phyloP scores from a whole-genome alignment of 2,329 filamentous ascomycete species.

The Stromatinia cepivora region DNA sequence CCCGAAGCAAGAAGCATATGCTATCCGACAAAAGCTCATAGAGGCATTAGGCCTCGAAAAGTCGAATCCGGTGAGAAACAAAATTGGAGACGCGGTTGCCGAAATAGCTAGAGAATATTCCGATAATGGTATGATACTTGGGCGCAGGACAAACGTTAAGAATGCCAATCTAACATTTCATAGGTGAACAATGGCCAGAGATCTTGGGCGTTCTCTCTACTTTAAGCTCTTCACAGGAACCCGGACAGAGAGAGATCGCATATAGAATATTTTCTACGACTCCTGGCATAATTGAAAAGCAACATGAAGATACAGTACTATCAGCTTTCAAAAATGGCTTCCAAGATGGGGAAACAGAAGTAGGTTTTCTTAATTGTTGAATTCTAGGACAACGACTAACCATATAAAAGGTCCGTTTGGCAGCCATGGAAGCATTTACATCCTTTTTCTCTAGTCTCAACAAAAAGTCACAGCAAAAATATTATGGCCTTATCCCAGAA shows the following conservation, averaged over 20 bases:
- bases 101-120: constrained; percentile 94
- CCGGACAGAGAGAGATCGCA: constrained; percentile 84
- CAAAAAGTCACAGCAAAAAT: constrained; percentile 87
- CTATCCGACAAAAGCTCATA: constrained; percentile 82
- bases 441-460: constrained; percentile 89
- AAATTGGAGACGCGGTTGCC: constrained; percentile 95
- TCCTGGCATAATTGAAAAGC: constrained; percentile 91
- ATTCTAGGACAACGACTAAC: constrained; percentile 18
- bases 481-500: constrained; percentile 82
- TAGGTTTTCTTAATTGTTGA: constrained; percentile 45
- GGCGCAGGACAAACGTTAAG: not conserved
- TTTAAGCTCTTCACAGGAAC: constrained; percentile 81
- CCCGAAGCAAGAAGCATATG: constrained; percentile 67
- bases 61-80: constrained; percentile 78
- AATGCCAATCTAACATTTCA: constrained; percentile 26
- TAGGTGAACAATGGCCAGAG: constrained; percentile 86
- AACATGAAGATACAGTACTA: constrained; percentile 89
- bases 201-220: constrained; percentile 83
- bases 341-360: constrained; percentile 79
- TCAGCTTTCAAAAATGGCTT: constrained; percentile 89
- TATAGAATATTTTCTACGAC: constrained; percentile 96
- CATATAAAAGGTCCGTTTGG: constrained; percentile 70
- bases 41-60: constrained; percentile 73
- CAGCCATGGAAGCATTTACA: constrained; percentile 95
- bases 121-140: constrained; percentile 70